phyloP scores from a whole-genome alignment of 2,329 filamentous ascomycete species.

The Phyllosticta ampelicida region DNA sequence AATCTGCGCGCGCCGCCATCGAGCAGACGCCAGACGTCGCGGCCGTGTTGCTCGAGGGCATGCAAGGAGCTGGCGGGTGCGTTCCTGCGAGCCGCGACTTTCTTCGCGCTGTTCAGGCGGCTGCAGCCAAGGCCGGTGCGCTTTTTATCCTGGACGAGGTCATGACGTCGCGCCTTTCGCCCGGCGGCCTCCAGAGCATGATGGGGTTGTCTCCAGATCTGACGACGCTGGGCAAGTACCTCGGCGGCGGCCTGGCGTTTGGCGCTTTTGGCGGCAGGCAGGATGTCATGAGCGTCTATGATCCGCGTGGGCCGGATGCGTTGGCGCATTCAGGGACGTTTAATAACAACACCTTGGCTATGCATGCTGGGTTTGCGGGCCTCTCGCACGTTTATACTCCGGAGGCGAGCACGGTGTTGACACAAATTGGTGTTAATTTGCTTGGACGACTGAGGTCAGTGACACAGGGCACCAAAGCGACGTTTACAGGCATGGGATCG shows the following conservation, averaged over 20 bases:
- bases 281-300: constrained; percentile 49
- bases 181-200: constrained; percentile 38
- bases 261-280: constrained; percentile 53
- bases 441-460: constrained; percentile 18
- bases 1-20: constrained; percentile 36
- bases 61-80: constrained; percentile 54
- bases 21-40: constrained; percentile 36
- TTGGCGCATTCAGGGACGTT: constrained; percentile 53
- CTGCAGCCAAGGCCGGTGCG: constrained; percentile 40
- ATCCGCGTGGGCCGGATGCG: constrained; percentile 33
- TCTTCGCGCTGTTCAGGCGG: constrained; percentile 39
- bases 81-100: constrained; percentile 43
- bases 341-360: constrained; percentile 56
- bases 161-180: constrained; percentile 52
- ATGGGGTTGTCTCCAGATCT: constrained; percentile 46
- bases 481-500: constrained; percentile 26
- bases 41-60: constrained; percentile 54
- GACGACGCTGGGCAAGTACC: constrained; percentile 54
- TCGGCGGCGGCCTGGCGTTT: constrained; percentile 56
- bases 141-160: constrained; percentile 62
- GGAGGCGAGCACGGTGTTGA: constrained; percentile 20
- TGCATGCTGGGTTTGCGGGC: constrained; percentile 42
- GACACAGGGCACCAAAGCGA: constrained; percentile 24
- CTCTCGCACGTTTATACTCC: constrained; percentile 27
- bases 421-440: constrained; percentile 23